These are phyloP conservation scores for Emmonsiellopsis sp. DNA, from an alignment of 2,329 filamentous ascomycete species.

Conservation along the genomic window DNA sequence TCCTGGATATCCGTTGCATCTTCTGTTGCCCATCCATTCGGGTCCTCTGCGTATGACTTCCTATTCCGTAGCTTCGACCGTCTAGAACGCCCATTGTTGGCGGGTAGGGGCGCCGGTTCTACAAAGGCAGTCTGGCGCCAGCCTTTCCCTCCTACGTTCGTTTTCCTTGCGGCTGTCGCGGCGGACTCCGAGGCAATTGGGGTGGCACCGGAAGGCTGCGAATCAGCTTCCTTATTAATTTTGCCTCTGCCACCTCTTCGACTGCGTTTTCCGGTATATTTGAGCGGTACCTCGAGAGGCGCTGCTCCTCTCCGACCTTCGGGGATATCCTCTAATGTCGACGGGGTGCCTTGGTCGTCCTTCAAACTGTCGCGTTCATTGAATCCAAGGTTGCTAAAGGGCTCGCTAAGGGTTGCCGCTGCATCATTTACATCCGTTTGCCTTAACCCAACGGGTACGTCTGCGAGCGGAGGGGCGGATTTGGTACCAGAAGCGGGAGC, in stretches of 20 bases:
- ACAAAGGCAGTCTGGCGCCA: conserved; percentile 60
- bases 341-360: conserved; percentile 7
- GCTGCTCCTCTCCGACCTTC: conserved; percentile 14
- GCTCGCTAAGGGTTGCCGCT: conserved; percentile 34
- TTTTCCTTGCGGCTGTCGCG: conserved; percentile 14
- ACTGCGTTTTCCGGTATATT: conserved; percentile 29
- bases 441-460: neutral
- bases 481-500: conserved; percentile 10
- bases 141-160: conserved; percentile 46
- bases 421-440: conserved; percentile 9
- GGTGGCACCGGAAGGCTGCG: conserved; percentile 24
- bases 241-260: conserved; percentile 38
- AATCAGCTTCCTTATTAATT: conserved; percentile 35
- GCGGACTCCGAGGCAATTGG: conserved; percentile 26
- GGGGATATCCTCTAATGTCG: conserved; percentile 13
- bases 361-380: conserved; percentile 12
- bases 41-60: conserved; percentile 40
- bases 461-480: conserved; percentile 10
- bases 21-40: conserved; percentile 90
- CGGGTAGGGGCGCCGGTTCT: conserved; percentile 37
- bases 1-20: conserved; percentile 92
- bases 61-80: conserved; percentile 38
- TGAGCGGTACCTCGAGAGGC: conserved; percentile 16
- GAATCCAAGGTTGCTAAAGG: conserved; percentile 33
- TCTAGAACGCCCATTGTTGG: conserved; percentile 21